Percentiles rank a stretch among this genome's conserved stretches.
phyloP scores from a whole-genome alignment of 441 rosid genomes.

The Dalechampia spathulata region DNA sequence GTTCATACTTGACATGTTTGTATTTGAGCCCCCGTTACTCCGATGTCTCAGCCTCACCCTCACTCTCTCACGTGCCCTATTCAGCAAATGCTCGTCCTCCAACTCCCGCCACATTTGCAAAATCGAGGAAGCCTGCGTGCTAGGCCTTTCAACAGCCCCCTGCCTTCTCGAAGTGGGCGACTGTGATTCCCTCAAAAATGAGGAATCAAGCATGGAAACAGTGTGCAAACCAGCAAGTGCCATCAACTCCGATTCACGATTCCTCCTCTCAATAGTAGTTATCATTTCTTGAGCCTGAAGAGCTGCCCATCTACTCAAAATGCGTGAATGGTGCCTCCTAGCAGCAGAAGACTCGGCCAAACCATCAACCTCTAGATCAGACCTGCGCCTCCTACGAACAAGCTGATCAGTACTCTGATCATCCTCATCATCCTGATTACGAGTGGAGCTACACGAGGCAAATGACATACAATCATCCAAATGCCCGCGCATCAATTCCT shows the following conservation, averaged over 20 bases:
- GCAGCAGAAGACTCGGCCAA: slow-evolving; percentile 84
- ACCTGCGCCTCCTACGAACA: slow-evolving; percentile 69
- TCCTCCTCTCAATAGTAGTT: slow-evolving; percentile 76
- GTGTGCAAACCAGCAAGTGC: slow-evolving; percentile 84
- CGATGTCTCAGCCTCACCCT: slow-evolving; percentile 70
- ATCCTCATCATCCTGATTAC: slow-evolving; percentile 50
- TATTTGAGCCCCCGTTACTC: slow-evolving; percentile 43
- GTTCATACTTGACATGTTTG: slow-evolving; percentile 34
- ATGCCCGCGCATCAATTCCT: slow-evolving; percentile 79
- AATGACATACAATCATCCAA: slow-evolving; percentile 78
- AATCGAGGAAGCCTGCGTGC: slow-evolving; percentile 66
- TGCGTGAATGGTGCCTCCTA: slow-evolving; percentile 63
- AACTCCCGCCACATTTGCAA: slow-evolving; percentile 92
- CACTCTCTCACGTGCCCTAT: slow-evolving; percentile 64
- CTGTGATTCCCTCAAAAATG: slow-evolving; percentile 72
- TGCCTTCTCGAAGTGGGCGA: slow-evolving; percentile 58
- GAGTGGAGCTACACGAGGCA: slow-evolving; percentile 60
- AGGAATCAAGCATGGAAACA: slow-evolving; percentile 80
- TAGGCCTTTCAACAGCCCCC: slow-evolving; percentile 61
- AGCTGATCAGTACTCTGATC: slow-evolving; percentile 66
- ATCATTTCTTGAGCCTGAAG: slow-evolving; percentile 93
- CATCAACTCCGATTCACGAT: slow-evolving; percentile 77
- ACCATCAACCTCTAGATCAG: slow-evolving; percentile 79
- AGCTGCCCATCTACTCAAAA: slow-evolving; percentile 80
- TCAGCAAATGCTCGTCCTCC: slow-evolving; percentile 84